Evolutionary conservation across 257 asterid genomes (phyloP), one percentile per base, ranked within the genome.

Genomic region (Solanum peruvianum): DNA sequence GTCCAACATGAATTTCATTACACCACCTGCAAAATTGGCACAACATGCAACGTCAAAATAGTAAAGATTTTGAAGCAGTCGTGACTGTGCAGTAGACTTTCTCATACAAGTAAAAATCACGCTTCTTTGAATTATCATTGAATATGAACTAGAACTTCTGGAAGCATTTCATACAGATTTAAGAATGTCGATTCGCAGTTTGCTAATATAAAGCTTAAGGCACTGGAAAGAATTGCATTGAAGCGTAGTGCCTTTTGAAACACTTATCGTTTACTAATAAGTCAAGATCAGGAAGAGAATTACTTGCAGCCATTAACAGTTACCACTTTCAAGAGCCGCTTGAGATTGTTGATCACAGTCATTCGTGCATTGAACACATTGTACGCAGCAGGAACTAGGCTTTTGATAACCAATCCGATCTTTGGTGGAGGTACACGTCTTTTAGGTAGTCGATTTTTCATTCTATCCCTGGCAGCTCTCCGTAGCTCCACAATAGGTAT

Each of bases 241-340:
- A 18, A 33, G 67, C 11, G 3, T 7, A n/a, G 76, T 39, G 86
- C 20, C 52, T 84, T 66, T 67, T 64, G 81, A 67, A 85, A 67
- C 25, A 44, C 76, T 67, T 33, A 67, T 15, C 45, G 2, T 47
- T 47, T 88, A 25, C 70, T 6, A 62, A 52, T 11, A 56, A 86
- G 84, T 60, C 62, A 25, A 16, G 87, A 89, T 75, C 9, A 72
- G 88, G 82, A 13, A 86, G 90, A 86, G 88, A 90, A 78, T 94
- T 97, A 97, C 99, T 93, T 95, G 98, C 99, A 97, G 88, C 96
- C 93, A 29, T 91, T 91, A 81, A 95, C 96, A 66, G 96, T 96
- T 87, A 92, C 93, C 87, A 96, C 98, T 92, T 93, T 95, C 94
- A 97, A 69, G 87, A 97, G 99, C 94, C 83, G 93, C 95, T 91